Percentiles rank a stretch among this genome's conserved stretches.
These are phyloP conservation scores for Anisodus tanguticus DNA, from an alignment of 257 asterid genomes.

Conservation along the genomic window DNA sequence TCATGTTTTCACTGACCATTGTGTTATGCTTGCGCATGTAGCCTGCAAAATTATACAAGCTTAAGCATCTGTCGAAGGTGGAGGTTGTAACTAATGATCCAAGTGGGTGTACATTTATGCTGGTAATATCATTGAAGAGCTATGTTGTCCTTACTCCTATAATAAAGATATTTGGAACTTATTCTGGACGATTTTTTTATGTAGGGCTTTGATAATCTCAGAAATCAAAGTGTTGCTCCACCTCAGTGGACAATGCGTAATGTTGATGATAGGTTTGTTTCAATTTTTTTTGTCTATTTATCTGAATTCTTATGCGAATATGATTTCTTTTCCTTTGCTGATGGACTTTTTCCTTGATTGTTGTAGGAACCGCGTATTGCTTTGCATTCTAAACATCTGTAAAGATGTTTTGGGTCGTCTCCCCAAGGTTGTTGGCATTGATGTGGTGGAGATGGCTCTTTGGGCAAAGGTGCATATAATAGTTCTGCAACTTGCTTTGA, in stretches of 20 bases:
- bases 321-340: neutral
- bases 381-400: conserved; percentile 79
- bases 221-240: conserved; percentile 95
- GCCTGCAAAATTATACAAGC: conserved; percentile 91
- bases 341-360: conserved; percentile 23
- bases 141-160: conserved; percentile 5
- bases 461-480: conserved; percentile 93
- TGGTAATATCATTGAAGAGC: conserved; percentile 52
- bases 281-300: neutral
- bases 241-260: conserved; percentile 99
- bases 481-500: conserved; percentile 28
- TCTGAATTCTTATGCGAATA: neutral
- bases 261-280: conserved; percentile 82
- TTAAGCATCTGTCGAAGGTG: conserved; percentile 95
- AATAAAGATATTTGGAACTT: conserved; percentile 27
- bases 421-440: conserved; percentile 96
- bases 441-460: conserved; percentile 99
- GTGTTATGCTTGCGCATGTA: conserved; percentile 34
- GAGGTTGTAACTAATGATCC: conserved; percentile 95
- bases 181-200: conserved; percentile 32
- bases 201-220: conserved; percentile 95
- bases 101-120: conserved; percentile 94
- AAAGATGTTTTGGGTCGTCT: conserved; percentile 80
- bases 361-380: conserved; percentile 81
- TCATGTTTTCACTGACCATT: conserved; percentile 14